phyloP scores from a whole-genome alignment of 23 red algal genomes.

The Gracilaria gracilis region DNA sequence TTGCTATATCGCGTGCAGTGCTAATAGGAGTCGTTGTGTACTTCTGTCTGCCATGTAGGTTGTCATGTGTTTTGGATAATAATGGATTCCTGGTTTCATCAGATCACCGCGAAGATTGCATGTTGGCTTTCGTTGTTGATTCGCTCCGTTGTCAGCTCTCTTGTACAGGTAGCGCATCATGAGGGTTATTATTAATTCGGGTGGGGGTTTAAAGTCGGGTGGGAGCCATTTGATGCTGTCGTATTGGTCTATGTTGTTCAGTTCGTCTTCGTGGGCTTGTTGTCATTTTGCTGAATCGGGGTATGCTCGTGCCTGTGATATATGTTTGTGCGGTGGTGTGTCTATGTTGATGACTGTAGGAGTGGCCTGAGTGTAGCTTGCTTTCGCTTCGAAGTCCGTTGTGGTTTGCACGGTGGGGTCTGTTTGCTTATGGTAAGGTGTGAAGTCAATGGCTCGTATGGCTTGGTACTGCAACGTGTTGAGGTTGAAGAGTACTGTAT shows the following conservation, averaged over 20 bases:
- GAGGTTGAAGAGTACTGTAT: background rate
- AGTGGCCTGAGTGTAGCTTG: background rate
- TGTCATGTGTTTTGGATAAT: slow-evolving; percentile 34
- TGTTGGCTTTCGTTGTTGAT: slow-evolving; percentile 24
- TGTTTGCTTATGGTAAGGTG: slow-evolving; percentile 3
- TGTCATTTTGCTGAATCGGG: slow-evolving; percentile 19
- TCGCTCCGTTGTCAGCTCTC: background rate
- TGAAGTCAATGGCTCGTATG: slow-evolving; percentile 36
- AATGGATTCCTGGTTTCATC: slow-evolving; percentile 63
- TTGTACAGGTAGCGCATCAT: slow-evolving; percentile 42
- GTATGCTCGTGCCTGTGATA: background rate
- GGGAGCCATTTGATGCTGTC: slow-evolving; percentile 25
- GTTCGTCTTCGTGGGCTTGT: slow-evolving; percentile 25
- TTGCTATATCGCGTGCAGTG: background rate
- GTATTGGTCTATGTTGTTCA: slow-evolving; percentile 14
- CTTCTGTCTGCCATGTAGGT: slow-evolving; percentile 28
- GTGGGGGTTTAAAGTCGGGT: slow-evolving; percentile 2
- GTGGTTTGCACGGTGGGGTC: background rate
- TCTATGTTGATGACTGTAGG: background rate
- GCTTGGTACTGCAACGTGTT: background rate
- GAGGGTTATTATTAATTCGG: slow-evolving; percentile 4
- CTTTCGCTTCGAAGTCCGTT: background rate
- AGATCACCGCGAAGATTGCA: slow-evolving; percentile 48
- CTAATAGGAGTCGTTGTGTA: slow-evolving; percentile 19
- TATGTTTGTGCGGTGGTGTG: background rate